Percentiles rank a stretch among this genome's conserved stretches.
These are phyloP conservation scores for Neoboletus magnificus DNA, from an alignment of 768 basidiomycete species.

Conservation along the genomic window DNA sequence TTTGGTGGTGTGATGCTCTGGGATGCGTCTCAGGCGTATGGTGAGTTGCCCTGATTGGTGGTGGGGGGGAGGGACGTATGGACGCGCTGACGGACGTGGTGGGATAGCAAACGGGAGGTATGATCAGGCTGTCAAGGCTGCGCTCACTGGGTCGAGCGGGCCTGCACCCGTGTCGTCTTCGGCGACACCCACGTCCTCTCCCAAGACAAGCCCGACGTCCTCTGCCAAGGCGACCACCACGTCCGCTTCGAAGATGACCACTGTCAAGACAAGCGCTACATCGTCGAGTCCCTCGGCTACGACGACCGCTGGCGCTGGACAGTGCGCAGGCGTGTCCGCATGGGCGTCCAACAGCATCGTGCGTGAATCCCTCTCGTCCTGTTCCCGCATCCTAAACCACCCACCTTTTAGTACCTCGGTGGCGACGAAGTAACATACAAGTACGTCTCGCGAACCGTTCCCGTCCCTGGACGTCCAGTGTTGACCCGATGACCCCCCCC, in stretches of 20 bases:
- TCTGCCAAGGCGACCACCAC: slow-evolving; percentile 2
- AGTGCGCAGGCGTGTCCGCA: slow-evolving; percentile 41
- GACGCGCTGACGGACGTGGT: not conserved
- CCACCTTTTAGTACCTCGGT: slow-evolving; percentile 37
- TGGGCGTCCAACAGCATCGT: slow-evolving; percentile 41
- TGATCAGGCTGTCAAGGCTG: slow-evolving; percentile 42
- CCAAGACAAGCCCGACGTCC: not conserved
- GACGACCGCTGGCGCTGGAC: slow-evolving; percentile 23
- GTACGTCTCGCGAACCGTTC: slow-evolving; percentile 25
- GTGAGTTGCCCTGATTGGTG: slow-evolving; percentile 30
- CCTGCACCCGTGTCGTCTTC: slow-evolving; percentile 1
- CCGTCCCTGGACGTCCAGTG: no score
- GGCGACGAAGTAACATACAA: slow-evolving; percentile 40
- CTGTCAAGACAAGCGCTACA: slow-evolving; percentile 7
- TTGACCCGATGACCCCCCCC: not conserved
- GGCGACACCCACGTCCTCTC: not conserved
- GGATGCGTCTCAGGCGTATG: slow-evolving; percentile 46
- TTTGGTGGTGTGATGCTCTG: slow-evolving; percentile 46
- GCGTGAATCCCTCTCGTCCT: slow-evolving; percentile 11
- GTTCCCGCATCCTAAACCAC: not conserved
- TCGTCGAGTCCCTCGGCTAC: not conserved
- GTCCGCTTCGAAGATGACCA: not conserved
- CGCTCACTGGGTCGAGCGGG: slow-evolving; percentile 25
- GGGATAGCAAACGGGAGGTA: slow-evolving; percentile 40
- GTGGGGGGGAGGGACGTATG: no score